phyloP scores from a whole-genome alignment of 768 basidiomycete genomes.

The Mycena amicta region DNA sequence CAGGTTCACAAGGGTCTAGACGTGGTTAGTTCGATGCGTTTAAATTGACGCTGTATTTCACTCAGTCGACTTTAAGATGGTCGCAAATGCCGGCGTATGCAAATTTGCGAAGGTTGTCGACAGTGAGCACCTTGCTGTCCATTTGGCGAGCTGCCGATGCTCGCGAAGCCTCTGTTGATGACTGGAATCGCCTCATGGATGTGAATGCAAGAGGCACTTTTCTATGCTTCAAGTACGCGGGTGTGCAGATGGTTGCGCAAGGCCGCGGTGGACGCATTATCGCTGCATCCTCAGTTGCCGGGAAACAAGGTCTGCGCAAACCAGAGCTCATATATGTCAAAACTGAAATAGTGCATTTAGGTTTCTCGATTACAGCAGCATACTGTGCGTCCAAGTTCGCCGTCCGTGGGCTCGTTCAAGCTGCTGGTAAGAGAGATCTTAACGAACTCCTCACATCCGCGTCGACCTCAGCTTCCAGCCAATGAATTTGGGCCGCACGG shows the following conservation, averaged over 20 bases:
- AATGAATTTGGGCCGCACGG: constrained; percentile 21
- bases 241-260: constrained; percentile 39
- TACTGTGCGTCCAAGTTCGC: constrained; percentile 45
- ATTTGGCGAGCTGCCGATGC: not conserved
- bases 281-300: constrained; percentile 39
- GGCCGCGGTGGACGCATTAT: constrained; percentile 41
- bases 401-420: constrained; percentile 34
- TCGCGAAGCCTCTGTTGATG: constrained; percentile 14
- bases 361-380: constrained; percentile 14
- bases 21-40: constrained; percentile 30
- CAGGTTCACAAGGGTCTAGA: constrained; percentile 29
- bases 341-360: not conserved
- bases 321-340: not conserved
- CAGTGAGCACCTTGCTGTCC: constrained; percentile 12
- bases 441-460: not conserved
- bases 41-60: not conserved
- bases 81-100: constrained; percentile 35
- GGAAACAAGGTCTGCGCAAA: constrained; percentile 35
- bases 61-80: constrained; percentile 25
- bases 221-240: constrained; percentile 39
- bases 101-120: constrained; percentile 7
- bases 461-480: constrained; percentile 8
- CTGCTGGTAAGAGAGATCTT: constrained; percentile 8
- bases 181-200: constrained; percentile 24
- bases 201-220: constrained; percentile 35